These are phyloP conservation scores for Acacia melanoxylon DNA, from an alignment of 306 rosid species.

Conservation along the genomic window DNA sequence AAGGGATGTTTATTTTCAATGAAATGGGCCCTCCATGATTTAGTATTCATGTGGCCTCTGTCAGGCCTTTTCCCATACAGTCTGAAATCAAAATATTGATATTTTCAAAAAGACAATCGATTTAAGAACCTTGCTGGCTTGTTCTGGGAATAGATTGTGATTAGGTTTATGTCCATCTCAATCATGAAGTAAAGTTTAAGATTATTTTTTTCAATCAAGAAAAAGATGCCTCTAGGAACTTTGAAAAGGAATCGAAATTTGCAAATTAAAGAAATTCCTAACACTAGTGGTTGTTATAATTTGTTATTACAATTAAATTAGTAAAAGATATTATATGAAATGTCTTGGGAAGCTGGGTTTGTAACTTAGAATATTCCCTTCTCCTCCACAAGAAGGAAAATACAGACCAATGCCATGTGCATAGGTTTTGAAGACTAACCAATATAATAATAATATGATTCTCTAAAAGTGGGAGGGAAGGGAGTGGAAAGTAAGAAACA, in stretches of 20 bases:
- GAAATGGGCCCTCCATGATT: conserved; percentile 46
- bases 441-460: neutral
- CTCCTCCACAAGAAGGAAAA: neutral
- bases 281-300: neutral
- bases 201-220: neutral
- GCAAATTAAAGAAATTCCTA: neutral
- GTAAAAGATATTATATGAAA: neutral
- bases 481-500: no score
- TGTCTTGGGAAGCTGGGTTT: neutral
- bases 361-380: neutral
- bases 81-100: conserved; percentile 36
- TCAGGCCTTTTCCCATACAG: conserved; percentile 48
- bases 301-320: neutral
- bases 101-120: neutral
- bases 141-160: conserved; percentile 58
- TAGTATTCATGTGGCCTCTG: conserved; percentile 57
- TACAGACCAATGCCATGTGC: neutral
- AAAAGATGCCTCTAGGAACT: neutral
- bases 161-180: conserved; percentile 48
- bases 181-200: conserved; percentile 36
- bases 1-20: conserved; percentile 44
- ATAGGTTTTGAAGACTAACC: neutral
- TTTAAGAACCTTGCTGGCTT: conserved; percentile 25
- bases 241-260: neutral
- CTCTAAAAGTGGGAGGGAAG: no score